Percentiles rank a stretch among this genome's conserved stretches.
phyloP scores from a whole-genome alignment of 164 flowering plant genomes.

The Liriodendron chinense region DNA sequence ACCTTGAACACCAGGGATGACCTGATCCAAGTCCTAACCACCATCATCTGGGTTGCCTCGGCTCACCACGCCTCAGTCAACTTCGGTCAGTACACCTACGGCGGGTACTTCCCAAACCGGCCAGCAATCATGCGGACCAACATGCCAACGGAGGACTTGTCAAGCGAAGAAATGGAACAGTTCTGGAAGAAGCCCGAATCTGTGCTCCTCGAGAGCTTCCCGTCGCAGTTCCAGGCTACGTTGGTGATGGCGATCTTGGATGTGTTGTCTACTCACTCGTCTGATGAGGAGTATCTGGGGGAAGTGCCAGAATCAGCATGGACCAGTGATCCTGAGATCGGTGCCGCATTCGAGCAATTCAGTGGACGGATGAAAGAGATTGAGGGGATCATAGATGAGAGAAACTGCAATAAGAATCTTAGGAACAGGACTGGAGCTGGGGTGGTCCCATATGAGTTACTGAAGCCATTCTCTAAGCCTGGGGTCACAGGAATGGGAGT shows the following conservation, averaged over 20 bases:
- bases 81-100: slow-evolving; percentile 33
- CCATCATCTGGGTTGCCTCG: slow-evolving; percentile 34
- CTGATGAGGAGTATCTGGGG: slow-evolving; percentile 45
- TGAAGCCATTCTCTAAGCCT: slow-evolving; percentile 34
- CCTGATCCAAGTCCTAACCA: slow-evolving; percentile 23
- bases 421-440: slow-evolving; percentile 41
- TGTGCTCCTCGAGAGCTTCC: slow-evolving; percentile 22
- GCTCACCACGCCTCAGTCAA: slow-evolving; percentile 37
- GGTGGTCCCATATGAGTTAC: slow-evolving; percentile 36
- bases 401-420: slow-evolving; percentile 25
- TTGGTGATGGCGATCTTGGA: slow-evolving; percentile 37
- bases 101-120: slow-evolving; percentile 31
- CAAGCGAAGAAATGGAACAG: slow-evolving; percentile 2
- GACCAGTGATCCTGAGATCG: slow-evolving; percentile 20
- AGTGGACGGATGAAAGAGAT: slow-evolving; percentile 26
- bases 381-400: slow-evolving; percentile 34
- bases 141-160: slow-evolving; percentile 25
- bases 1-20: slow-evolving; percentile 16
- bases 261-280: slow-evolving; percentile 36
- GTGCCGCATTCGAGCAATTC: slow-evolving; percentile 29
- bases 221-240: slow-evolving; percentile 37
- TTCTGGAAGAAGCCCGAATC: slow-evolving; percentile 29
- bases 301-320: slow-evolving; percentile 23
- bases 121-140: slow-evolving; percentile 18
- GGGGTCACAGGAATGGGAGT: slow-evolving; percentile 32